These are phyloP conservation scores for Talaromyces sp. DNA, from an alignment of 2,329 filamentous ascomycete genomes.

Conservation along the genomic window DNA sequence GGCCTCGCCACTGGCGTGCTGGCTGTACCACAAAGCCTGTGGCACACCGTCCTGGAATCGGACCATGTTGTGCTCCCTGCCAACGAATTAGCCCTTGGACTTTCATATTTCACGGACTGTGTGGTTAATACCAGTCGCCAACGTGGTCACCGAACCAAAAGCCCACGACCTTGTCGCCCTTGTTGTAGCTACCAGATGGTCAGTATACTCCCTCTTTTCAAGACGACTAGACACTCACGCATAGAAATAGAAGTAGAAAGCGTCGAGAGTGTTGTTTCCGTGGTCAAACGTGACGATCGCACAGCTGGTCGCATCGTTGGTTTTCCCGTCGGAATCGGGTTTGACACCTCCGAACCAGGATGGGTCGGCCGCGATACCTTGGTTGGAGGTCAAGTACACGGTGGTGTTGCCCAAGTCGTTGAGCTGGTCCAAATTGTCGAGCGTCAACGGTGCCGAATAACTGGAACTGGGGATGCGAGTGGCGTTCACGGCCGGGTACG, in stretches of 20 bases:
- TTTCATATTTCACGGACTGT: not conserved
- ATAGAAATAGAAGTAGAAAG: slow-evolving; percentile 60
- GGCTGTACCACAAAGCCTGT: slow-evolving; percentile 55
- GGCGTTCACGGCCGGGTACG: slow-evolving; percentile 40
- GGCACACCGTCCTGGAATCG: slow-evolving; percentile 55
- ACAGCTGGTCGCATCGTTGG: slow-evolving; percentile 43
- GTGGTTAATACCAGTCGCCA: slow-evolving; percentile 50
- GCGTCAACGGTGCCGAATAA: slow-evolving; percentile 35
- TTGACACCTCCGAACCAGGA: slow-evolving; percentile 48
- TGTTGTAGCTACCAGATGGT: slow-evolving; percentile 40
- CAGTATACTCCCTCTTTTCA: not conserved
- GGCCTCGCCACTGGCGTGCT: slow-evolving; percentile 58
- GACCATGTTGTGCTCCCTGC: slow-evolving; percentile 61
- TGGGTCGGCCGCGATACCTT: slow-evolving; percentile 39
- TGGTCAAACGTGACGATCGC: slow-evolving; percentile 55
- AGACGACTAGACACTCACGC: slow-evolving; percentile 30
- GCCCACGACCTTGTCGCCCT: slow-evolving; percentile 46
- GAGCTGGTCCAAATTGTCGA: slow-evolving; percentile 44
- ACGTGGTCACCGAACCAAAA: slow-evolving; percentile 55
- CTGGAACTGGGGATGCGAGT: slow-evolving; percentile 29
- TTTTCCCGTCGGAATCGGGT: slow-evolving; percentile 48
- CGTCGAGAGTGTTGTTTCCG: slow-evolving; percentile 48
- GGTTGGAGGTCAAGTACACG: slow-evolving; percentile 45
- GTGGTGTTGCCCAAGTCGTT: slow-evolving; percentile 41
- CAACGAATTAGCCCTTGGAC: not conserved